Evolutionary conservation across 2,329 filamentous ascomycete species (phyloP), one percentile per base, ranked within the genome.

Genomic region (Dothiorella sarmentorum): DNA sequence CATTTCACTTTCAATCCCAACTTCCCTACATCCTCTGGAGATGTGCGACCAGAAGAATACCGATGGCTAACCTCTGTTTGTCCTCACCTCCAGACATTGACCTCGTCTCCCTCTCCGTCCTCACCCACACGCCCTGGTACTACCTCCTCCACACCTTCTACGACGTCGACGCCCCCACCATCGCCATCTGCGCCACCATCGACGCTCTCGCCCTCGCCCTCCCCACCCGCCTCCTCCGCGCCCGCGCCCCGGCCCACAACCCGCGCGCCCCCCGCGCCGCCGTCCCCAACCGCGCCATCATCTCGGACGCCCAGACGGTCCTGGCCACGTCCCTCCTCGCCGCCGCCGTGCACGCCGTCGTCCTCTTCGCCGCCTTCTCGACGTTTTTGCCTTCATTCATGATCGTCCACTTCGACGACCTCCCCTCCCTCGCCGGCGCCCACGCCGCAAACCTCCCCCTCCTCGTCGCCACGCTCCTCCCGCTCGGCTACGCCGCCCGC

Each of bases 81-180:
- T 10, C 29, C 29, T 13, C 2, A 13, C 66, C 59, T 64, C 72
- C 61, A 76, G 73, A 73, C 67, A 68, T 75, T 60, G 78, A 80
- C 64, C 71, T 79, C 58, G 66, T 70, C 45, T 70, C 72, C 18
- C 72, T 80, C 42, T 72, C 74, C 4, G 65, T 90, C 61, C 78
- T 97, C 40, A 86, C 87, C 58, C 86, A 91, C 73, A 83, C 88
- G 18, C 93, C 92, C 42, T 83, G 85, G 66, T 84, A 88, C 62
- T 89, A 89, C 69, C 85, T 97, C 42, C 79, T 96, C 26, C 80
- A 80, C 27, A 85, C 85, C 55, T 96, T 95, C 77, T 96, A 95
- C 80, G 75, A 79, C 33, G 80, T 95, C 64, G 81, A 82, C 24
- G 77, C 82, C 24, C 72, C 77, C 56, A 87, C 88, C 0, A 80